Percentiles rank a stretch among this genome's conserved stretches.
Conservation (phyloP, 345 rosid genomes). For the Brassica carinata region DNA sequence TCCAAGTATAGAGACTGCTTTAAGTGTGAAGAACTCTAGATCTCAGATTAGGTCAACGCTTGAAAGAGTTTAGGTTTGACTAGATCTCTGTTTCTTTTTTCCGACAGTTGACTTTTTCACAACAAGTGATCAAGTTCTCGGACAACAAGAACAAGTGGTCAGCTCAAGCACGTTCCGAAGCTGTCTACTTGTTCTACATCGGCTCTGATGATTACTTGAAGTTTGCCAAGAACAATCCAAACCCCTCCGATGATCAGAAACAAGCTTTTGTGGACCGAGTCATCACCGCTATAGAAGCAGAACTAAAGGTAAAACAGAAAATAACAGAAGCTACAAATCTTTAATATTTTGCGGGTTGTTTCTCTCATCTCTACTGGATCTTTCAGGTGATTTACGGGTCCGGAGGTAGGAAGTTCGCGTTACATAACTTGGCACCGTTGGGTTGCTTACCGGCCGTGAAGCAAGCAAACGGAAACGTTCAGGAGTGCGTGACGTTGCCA, state of each 20-base stretch:
- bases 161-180: slow-evolving; percentile 24
- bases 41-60: not conserved
- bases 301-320: slow-evolving; percentile 20
- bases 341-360: not conserved
- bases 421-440: slow-evolving; percentile 43
- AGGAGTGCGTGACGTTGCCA: slow-evolving; percentile 37
- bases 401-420: slow-evolving; percentile 41
- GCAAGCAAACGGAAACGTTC: slow-evolving; percentile 25
- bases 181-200: slow-evolving; percentile 40
- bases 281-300: slow-evolving; percentile 19
- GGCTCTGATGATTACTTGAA: slow-evolving; percentile 40
- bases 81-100: not conserved
- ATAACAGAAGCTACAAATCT: not conserved
- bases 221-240: slow-evolving; percentile 24
- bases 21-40: not conserved
- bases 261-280: slow-evolving; percentile 40
- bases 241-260: slow-evolving; percentile 24
- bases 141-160: slow-evolving; percentile 38
- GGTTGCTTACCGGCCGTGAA: slow-evolving; percentile 43
- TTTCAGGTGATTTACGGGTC: slow-evolving; percentile 32
- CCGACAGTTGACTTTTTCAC: slow-evolving; percentile 33
- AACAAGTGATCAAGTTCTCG: slow-evolving; percentile 33
- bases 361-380: not conserved
- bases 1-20: too few relatives aligned
- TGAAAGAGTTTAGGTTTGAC: not conserved